Base-by-base conservation (phyloP, 176 grass and related monocot genomes). In the Avena insularis region DNA sequence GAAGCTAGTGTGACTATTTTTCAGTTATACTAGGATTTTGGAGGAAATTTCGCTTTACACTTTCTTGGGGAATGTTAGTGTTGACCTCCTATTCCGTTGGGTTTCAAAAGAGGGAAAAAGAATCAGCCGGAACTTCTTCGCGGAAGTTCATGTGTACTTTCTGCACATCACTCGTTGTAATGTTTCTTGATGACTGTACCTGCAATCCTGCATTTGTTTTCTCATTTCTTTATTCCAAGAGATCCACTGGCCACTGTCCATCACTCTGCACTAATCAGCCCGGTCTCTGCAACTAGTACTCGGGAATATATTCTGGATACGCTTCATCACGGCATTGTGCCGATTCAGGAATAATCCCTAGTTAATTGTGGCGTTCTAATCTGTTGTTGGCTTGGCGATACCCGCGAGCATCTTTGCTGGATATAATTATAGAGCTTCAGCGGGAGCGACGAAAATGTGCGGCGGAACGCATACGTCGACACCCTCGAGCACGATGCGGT, bases 381-480 rank as follows among this genome's bases (percentile, higher is more conserved):
- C 5, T n/a, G 12, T 57, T 16, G 35, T 38, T 4, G 0, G 3
- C 36, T 46, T 7, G 17, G 21, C 49, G 60, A 9, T 31, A 35
- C 19, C 73, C 62, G 25, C 86, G 9, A 3, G 21, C 21, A 12
- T 63, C 27, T 25, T 65, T 14, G 48, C 21, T 45, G n/a, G 12
- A 71, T 29, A 45, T 19, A 40, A 7, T 7, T 43, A 63, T 20
- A 46, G 46, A 48, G 46, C 46, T 48, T 33, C 53, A 57, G 1
- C 38, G 43, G 20, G 79, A 79, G 20, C 10, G 79, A 77, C 51
- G 54, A 56, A 77, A 33, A 83, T 11, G 10, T 71, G 61, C 29
- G 63, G 73, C 71, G 15, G 55, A 43, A 55, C 14, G 84, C 43
- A 19, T 14, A 72, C 43, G 79, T 79, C 84, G 17, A 35, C 35